Evolutionary conservation across 2,329 filamentous ascomycete genomes (phyloP).

Genomic region (Aspergillus spinulosporus): DNA sequence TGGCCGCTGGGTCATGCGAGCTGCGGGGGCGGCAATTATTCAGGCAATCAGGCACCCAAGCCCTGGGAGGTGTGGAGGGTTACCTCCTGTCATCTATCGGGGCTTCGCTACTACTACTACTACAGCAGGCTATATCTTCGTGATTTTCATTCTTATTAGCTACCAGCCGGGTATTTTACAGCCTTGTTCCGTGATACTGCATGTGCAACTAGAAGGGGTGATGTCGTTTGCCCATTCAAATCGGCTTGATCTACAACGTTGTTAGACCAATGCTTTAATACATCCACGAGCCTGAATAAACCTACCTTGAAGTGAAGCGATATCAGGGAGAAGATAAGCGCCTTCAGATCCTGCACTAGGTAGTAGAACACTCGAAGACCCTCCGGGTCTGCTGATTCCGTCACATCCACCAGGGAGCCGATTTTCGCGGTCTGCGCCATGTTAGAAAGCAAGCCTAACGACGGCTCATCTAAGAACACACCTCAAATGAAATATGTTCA

Average conservation of each 20-base stretch:
- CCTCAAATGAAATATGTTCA: constrained; percentile 98
- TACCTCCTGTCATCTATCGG: neutral
- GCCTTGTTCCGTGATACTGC: neutral
- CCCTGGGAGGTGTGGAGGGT: neutral
- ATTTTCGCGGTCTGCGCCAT: constrained; percentile 85
- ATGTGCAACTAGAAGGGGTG: neutral
- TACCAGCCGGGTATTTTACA: neutral
- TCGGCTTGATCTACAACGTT: constrained; percentile 52
- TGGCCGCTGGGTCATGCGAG: constrained; percentile 37
- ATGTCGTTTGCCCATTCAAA: constrained; percentile 34
- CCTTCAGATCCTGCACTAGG: constrained; percentile 94
- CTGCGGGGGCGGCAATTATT: constrained; percentile 40
- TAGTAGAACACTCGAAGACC: constrained; percentile 98
- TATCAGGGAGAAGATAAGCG: constrained; percentile 93
- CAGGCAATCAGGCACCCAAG: constrained; percentile 5
- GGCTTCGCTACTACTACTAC: no score
- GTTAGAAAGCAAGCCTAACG: neutral
- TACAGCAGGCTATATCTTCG: neutral
- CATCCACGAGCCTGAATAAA: neutral
- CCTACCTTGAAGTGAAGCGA: constrained; percentile 90
- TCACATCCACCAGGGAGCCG: constrained; percentile 92
- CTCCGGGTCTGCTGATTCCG: constrained; percentile 92
- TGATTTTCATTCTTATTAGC: constrained; percentile 5
- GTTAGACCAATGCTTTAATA: constrained; percentile 2
- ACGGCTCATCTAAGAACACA: constrained; percentile 37